Evolutionary conservation across 1,284 basidiomycete species (phyloP), one percentile per base, ranked within the genome.

Genomic region (Thecaphora frezii): DNA sequence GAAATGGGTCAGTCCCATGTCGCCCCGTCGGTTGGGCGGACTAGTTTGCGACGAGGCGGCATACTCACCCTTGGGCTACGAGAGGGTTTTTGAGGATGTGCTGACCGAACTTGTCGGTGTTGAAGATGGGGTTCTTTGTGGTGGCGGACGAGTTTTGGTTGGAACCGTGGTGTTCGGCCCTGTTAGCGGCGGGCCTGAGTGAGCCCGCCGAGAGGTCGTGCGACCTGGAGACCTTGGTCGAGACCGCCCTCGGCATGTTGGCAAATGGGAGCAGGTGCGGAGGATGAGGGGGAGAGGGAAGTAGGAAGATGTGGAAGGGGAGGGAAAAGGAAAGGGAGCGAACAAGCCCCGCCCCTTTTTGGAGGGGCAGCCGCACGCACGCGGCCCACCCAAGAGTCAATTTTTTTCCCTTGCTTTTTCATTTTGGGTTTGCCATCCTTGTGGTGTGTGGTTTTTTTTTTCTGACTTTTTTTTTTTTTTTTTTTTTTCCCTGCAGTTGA

Each of bases 81-180:
- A 88, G 84, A 14, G 91, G 89, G 80, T 94, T 97, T 80, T 96
- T 97, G 54, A 98, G 84, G 69, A 97, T 97, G 82, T 98, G 94
- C 79, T 98, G 93, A 28, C 93, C 93, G 72, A 97, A 96, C 62
- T 89, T 84, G 71, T 91, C 89, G 7, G 91, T 94, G 74, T 96
- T 93, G 63, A 78, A 78, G 53, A 78, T 73, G 47, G 76, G 76
- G 45, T 78, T 78, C 67, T 75, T 75, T 26, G 74, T 75, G 48
- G 74, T 70, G 22, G 66, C 63, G 41, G 59, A 60, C 44, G 69
- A 64, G 51, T 73, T 70, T 22, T 69, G 67, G 51, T 69, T 68
- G 10, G 65, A 68, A 14, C 83, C 59, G 26, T 62, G 54, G 8
- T 41, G 26, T n/a, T 58, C 54, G 41, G 44, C 47, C 21, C 49